phyloP scores from a whole-genome alignment of 2,329 filamentous ascomycete genomes.

The Diaporthe citriasiana region DNA sequence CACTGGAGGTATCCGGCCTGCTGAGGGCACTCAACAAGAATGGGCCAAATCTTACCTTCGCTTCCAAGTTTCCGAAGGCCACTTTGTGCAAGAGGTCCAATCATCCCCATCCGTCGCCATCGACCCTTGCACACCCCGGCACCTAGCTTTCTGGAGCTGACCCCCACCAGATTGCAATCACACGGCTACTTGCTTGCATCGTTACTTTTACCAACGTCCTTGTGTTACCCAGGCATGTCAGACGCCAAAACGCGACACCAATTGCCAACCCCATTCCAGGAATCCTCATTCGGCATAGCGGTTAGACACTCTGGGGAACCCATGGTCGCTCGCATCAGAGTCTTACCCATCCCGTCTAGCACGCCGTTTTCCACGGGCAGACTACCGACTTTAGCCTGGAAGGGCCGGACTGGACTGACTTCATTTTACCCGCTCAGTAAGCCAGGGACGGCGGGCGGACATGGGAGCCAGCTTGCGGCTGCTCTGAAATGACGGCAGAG shows the following conservation, averaged over 20 bases:
- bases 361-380: slow-evolving; percentile 40
- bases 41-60: slow-evolving; percentile 31
- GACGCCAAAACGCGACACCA: slow-evolving; percentile 34
- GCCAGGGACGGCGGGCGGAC: slow-evolving; percentile 7
- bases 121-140: slow-evolving; percentile 16
- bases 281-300: slow-evolving; percentile 27
- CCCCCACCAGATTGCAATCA: slow-evolving; percentile 39
- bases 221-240: slow-evolving; percentile 32
- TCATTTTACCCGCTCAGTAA: slow-evolving; percentile 51
- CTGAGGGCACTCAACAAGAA: slow-evolving; percentile 5
- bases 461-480: slow-evolving; percentile 21
- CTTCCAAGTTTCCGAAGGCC: slow-evolving; percentile 31
- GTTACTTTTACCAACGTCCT: slow-evolving; percentile 22
- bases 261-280: slow-evolving; percentile 11
- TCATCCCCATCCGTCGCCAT: slow-evolving; percentile 16
- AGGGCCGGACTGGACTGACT: slow-evolving; percentile 54
- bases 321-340: slow-evolving; percentile 20
- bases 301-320: slow-evolving; percentile 30
- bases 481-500: slow-evolving; percentile 30
- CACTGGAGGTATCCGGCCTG: slow-evolving; percentile 11
- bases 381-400: slow-evolving; percentile 58
- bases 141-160: slow-evolving; percentile 35
- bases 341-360: slow-evolving; percentile 46
- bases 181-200: slow-evolving; percentile 35
- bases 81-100: slow-evolving; percentile 12